A percentile compares a stretch with the other conserved stretches of the same genome.
phyloP scores from a whole-genome alignment of 75 land plant genomes.

The Selaginella tamariscina region DNA sequence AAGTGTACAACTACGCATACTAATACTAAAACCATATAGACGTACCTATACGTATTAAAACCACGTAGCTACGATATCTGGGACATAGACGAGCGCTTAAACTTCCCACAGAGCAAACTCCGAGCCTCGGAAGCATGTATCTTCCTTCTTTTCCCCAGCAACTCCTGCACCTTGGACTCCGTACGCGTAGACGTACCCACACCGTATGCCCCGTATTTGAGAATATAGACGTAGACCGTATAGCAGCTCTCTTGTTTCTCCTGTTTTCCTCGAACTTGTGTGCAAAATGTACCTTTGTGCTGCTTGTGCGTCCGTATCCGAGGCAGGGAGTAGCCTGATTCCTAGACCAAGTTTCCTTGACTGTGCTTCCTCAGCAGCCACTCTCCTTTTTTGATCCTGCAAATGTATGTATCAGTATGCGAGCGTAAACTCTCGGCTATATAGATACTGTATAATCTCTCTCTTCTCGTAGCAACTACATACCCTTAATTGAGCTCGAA shows the following conservation, averaged over 20 bases:
- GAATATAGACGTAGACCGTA: conserved; percentile 73
- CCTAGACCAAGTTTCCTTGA: conserved; percentile 64
- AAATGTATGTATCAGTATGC: too few species aligned
- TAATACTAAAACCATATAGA: too few species aligned
- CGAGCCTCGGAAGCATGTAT: conserved; percentile 36
- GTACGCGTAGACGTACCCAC: not conserved
- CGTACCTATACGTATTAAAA: too few species aligned
- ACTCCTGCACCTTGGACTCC: conserved; percentile 33
- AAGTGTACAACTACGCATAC: too few species aligned
- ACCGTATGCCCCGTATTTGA: conserved; percentile 12
- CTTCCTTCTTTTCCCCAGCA: conserved; percentile 63
- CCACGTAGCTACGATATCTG: not conserved
- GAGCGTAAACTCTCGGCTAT: too few species aligned
- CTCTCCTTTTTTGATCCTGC: conserved; percentile 81
- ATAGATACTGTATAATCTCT: too few species aligned
- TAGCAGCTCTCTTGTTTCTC: conserved; percentile 71
- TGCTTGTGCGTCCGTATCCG: conserved; percentile 47
- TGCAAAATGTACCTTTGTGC: conserved; percentile 58
- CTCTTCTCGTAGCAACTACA: too few species aligned
- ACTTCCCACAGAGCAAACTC: conserved; percentile 25
- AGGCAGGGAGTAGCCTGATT: conserved; percentile 63
- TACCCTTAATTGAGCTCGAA: conserved; percentile 69
- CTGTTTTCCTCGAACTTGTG: conserved; percentile 64
- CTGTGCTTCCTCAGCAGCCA: conserved; percentile 57
- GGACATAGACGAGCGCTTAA: conserved; percentile 32